Conservation (phyloP, 2,329 filamentous ascomycete species). For the Paecilomyces dactylethromorphus region DNA sequence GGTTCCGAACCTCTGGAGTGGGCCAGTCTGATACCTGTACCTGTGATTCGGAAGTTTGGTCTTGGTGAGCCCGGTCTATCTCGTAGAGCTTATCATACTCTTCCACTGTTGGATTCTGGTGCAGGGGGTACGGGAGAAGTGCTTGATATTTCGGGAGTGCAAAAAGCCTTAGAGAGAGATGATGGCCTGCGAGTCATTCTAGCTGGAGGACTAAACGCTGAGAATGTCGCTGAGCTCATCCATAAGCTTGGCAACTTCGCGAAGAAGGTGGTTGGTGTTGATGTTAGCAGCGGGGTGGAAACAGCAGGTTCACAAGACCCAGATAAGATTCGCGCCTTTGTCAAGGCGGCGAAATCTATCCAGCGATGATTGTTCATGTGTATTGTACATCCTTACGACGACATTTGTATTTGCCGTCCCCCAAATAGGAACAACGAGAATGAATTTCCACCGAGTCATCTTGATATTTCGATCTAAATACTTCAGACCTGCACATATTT, state of each 20-base stretch:
- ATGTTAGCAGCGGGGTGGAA: conserved; percentile 93
- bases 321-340: conserved; percentile 73
- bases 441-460: not conserved
- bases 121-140: conserved; percentile 73
- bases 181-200: conserved; percentile 67
- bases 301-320: conserved; percentile 72
- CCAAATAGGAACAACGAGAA: not conserved
- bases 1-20: conserved; percentile 90
- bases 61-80: conserved; percentile 68
- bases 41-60: conserved; percentile 80
- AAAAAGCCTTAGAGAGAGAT: conserved; percentile 59
- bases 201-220: conserved; percentile 75
- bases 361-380: conserved; percentile 14
- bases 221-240: conserved; percentile 67
- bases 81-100: conserved; percentile 69
- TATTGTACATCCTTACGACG: not conserved
- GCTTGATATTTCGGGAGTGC: conserved; percentile 66
- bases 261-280: conserved; percentile 68
- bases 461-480: not conserved
- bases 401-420: not conserved
- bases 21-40: conserved; percentile 81
- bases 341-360: conserved; percentile 62
- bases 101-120: conserved; percentile 82
- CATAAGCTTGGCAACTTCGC: conserved; percentile 54
- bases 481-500: not conserved